These are phyloP conservation scores for Canariomyces notabilis DNA, from an alignment of 2,329 filamentous ascomycete genomes.

Conservation along the genomic window DNA sequence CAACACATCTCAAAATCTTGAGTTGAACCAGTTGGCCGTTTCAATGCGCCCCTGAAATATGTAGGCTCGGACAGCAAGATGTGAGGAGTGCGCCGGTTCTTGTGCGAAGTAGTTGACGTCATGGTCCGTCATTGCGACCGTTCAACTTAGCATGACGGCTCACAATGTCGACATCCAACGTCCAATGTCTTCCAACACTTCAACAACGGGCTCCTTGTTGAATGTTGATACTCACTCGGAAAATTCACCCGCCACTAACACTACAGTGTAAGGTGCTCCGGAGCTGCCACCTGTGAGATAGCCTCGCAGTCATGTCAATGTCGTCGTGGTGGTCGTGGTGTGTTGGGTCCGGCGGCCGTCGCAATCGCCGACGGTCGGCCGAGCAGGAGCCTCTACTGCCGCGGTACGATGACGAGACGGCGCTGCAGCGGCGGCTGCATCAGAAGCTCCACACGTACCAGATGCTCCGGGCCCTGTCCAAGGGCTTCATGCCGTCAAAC, in stretches of 20 bases:
- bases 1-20: no score
- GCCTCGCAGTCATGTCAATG: conserved; percentile 16
- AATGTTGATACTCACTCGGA: no score
- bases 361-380: conserved; percentile 42
- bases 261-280: no score
- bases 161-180: no score
- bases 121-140: not conserved
- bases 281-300: not conserved
- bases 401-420: conserved; percentile 76
- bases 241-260: no score
- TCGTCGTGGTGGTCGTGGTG: conserved; percentile 54
- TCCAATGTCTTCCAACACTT: no score
- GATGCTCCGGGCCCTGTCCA: conserved; percentile 74
- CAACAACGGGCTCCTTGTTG: no score
- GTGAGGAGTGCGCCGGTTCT: not conserved
- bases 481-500: conserved; percentile 89
- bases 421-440: conserved; percentile 69
- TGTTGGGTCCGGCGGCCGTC: conserved; percentile 52
- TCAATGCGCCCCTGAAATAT: no score
- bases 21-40: no score
- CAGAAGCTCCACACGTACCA: conserved; percentile 92
- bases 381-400: conserved; percentile 78
- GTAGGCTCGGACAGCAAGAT: not conserved
- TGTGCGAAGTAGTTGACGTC: not conserved
- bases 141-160: no score